Base-by-base conservation (phyloP, 148 eudicot species). In the Agrostemma githago region DNA sequence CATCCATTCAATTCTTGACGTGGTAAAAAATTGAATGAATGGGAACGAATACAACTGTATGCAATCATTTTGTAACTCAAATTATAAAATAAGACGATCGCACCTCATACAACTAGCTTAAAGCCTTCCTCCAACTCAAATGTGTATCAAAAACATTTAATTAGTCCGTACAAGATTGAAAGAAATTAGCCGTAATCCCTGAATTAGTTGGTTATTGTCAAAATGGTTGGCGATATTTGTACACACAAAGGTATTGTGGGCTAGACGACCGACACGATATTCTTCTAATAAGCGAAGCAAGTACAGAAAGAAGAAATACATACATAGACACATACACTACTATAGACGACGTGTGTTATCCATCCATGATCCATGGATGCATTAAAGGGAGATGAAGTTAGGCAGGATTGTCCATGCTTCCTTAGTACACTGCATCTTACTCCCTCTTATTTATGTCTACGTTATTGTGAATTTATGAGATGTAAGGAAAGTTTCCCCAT, bases 241-340 rank as follows among this genome's bases (percentile, higher is more conserved):
- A 60, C 79, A 39, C 43, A 73, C 17, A 54, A 72, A 67, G 67
- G 70, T 44, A 12, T 58, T 72, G 83, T 76, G 83, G 63, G 73
- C 70, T 76, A 72, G 79, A 76, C 77, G 37, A 72, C 83, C 83
- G 80, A 80, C 83, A 80, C 77, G 68, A 17, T 17, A 67, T 10
- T 16, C 34, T 26, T 26, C 34, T 26, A 26, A 26, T 26, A 26
- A 26, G 6, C 8, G 9, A 2, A 41, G 3, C 73, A 68, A 57
- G 39, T 42, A 46, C 3, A 70, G 19, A 66, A 26, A 38, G 42
- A 19, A 11, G 21, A 77, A 51, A 16, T 20, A 7, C 21, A 73
- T 26, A n/a, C 10, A 62, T 8, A 14, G 3, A 5, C 38, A 9
- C 3, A 17, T 11, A 48, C 21, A 57, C 0, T 42, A 11, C 20